phyloP scores from a whole-genome alignment of 495 filamentous ascomycete species.

The Penicillium chermesinum region DNA sequence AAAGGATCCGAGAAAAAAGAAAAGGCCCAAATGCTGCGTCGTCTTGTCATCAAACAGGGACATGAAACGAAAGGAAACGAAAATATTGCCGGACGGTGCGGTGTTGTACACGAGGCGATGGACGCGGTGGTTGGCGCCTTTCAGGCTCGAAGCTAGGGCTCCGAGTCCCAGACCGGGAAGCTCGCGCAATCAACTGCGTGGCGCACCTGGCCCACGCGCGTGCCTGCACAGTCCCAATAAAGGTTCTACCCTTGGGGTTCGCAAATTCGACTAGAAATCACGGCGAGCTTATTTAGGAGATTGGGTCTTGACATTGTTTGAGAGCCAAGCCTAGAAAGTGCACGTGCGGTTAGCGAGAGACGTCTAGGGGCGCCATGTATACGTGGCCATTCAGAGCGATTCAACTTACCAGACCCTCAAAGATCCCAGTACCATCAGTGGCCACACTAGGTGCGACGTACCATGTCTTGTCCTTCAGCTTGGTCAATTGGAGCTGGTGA shows the following conservation, averaged over 20 bases:
- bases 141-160: conserved; percentile 16
- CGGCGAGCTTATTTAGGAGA: conserved; percentile 42
- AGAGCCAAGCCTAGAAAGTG: conserved; percentile 68
- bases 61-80: conserved; percentile 32
- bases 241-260: conserved; percentile 2
- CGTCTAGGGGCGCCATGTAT: too few relatives aligned
- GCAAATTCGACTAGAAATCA: neutral
- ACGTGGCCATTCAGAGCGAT: conserved; percentile 3
- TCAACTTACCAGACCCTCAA: conserved; percentile 76
- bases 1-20: conserved; percentile 13
- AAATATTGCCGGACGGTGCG: conserved; percentile 24
- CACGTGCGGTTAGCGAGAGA: conserved; percentile 15
- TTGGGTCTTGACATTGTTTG: conserved; percentile 83
- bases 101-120: conserved; percentile 42
- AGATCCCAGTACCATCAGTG: conserved; percentile 86
- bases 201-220: conserved; percentile 1
- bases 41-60: conserved; percentile 44
- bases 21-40: conserved; percentile 40
- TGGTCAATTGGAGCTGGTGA: conserved; percentile 73
- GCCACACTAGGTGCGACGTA: conserved; percentile 95
- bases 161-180: neutral
- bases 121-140: conserved; percentile 18
- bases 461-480: conserved; percentile 90
- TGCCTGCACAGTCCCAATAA: conserved; percentile 1
- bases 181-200: conserved; percentile 2